A percentile compares a stretch with the other conserved stretches of the same genome.
These are phyloP conservation scores for Phyllosticta citribraziliensis DNA, from an alignment of 2,329 filamentous ascomycete species.

Conservation along the genomic window DNA sequence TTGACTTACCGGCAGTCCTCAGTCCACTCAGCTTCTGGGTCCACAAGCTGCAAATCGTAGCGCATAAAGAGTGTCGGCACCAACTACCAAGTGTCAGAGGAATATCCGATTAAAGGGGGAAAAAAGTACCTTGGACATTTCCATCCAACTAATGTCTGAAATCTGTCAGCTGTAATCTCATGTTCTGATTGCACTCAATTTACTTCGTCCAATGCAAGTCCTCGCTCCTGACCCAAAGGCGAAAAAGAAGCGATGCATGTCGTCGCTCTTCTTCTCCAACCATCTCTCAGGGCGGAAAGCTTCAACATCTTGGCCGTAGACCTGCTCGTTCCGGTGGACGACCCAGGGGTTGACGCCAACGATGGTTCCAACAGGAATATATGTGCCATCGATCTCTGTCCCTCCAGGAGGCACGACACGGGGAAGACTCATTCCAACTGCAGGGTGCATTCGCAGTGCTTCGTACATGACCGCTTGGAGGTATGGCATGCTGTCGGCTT, in stretches of 20 bases:
- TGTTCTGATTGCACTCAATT: not conserved
- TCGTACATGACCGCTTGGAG: constrained; percentile 37
- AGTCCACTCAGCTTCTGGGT: constrained; percentile 21
- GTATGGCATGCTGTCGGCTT: constrained; percentile 27
- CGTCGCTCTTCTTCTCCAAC: constrained; percentile 26
- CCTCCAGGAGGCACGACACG: constrained; percentile 30
- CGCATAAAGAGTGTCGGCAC: constrained; percentile 27
- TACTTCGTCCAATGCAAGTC: constrained; percentile 20
- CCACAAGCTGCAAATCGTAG: constrained; percentile 24
- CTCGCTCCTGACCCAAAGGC: constrained; percentile 24
- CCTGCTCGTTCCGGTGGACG: constrained; percentile 28
- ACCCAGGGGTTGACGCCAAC: constrained; percentile 38
- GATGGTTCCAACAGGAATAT: constrained; percentile 1
- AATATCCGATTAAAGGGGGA: not conserved
- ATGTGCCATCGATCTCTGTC: constrained; percentile 22
- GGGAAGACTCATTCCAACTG: constrained; percentile 31
- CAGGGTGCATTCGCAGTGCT: constrained; percentile 33
- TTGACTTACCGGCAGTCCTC: constrained; percentile 17
- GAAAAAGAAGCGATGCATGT: constrained; percentile 27
- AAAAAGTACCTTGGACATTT: constrained; percentile 18
- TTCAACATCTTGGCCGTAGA: constrained; percentile 33
- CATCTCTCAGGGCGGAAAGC: constrained; percentile 38
- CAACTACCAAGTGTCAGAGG: constrained; percentile 16
- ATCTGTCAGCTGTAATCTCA: not conserved
- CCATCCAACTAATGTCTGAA: constrained; percentile 26